These are phyloP conservation scores for Eutypella sp. DNA, from an alignment of 2,329 filamentous ascomycete genomes.

Conservation along the genomic window DNA sequence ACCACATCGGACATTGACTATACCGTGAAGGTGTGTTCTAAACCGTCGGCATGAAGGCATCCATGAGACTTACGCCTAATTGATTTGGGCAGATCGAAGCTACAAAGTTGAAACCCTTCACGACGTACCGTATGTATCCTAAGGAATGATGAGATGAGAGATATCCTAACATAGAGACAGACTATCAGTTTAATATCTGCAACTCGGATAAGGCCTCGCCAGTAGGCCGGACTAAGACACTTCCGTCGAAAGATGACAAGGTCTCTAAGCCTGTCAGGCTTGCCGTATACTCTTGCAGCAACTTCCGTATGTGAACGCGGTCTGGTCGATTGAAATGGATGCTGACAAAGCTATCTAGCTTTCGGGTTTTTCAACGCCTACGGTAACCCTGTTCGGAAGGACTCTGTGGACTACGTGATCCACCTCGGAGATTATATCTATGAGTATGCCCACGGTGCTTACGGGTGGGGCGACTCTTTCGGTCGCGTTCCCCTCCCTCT, in stretches of 20 bases:
- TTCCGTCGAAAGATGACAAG: slow-evolving; percentile 51
- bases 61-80: slow-evolving; percentile 2
- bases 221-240: slow-evolving; percentile 66
- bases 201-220: slow-evolving; percentile 56
- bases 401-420: slow-evolving; percentile 55
- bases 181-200: slow-evolving; percentile 67
- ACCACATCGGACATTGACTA: slow-evolving; percentile 71
- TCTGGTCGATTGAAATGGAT: no score
- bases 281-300: slow-evolving; percentile 67
- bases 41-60: no score
- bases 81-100: slow-evolving; percentile 53
- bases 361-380: slow-evolving; percentile 57
- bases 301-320: slow-evolving; percentile 58
- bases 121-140: slow-evolving; percentile 45
- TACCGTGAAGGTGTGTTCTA: slow-evolving; percentile 60
- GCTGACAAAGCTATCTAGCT: slow-evolving; percentile 23
- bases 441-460: slow-evolving; percentile 34
- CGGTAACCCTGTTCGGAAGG: slow-evolving; percentile 54
- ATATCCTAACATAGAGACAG: slow-evolving; percentile 5
- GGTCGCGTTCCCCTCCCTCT: slow-evolving; percentile 49
- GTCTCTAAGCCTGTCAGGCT: slow-evolving; percentile 53
- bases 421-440: slow-evolving; percentile 52
- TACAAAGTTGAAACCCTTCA: slow-evolving; percentile 55
- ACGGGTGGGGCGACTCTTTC: slow-evolving; percentile 47
- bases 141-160: background rate